A percentile compares a stretch with the other conserved stretches of the same genome.
Evolutionary conservation across 768 basidiomycete genomes (phyloP).

Genomic region (Mycena floridula): DNA sequence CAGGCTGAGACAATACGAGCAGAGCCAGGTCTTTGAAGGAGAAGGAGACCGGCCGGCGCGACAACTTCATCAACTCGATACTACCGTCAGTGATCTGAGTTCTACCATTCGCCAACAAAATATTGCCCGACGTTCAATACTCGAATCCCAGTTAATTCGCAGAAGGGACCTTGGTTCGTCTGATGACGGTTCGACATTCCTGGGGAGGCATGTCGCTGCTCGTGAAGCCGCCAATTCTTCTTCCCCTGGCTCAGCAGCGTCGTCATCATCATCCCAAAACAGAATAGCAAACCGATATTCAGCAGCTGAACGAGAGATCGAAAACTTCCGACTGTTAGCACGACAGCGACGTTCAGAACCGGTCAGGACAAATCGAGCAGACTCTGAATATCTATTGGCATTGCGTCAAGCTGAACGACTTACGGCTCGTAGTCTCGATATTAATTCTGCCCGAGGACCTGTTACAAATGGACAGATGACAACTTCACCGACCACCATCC

Average conservation of each 20-base stretch:
- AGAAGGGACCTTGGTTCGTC: slow-evolving; percentile 15
- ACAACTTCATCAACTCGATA: background rate
- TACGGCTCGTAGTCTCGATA: slow-evolving; percentile 14
- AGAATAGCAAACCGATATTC: too few species aligned
- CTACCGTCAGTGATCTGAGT: slow-evolving; percentile 7
- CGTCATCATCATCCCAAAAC: too few species aligned
- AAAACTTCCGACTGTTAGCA: slow-evolving; percentile 12
- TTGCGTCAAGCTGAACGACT: too few species aligned
- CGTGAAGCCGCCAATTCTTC: slow-evolving; percentile 26
- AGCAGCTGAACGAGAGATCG: slow-evolving; percentile 19
- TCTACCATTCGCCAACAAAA: slow-evolving; percentile 12
- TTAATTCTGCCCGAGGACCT: background rate
- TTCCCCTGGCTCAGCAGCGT: slow-evolving; percentile 3
- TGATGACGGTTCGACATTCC: slow-evolving; percentile 30
- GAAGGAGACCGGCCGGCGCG: background rate
- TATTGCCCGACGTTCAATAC: slow-evolving; percentile 18
- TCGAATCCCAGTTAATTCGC: slow-evolving; percentile 19
- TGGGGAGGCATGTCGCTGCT: slow-evolving; percentile 35
- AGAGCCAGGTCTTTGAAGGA: slow-evolving; percentile 1
- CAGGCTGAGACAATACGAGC: slow-evolving; percentile 6
- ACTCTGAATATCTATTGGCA: too few species aligned
- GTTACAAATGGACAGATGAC: too few species aligned
- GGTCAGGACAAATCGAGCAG: slow-evolving; percentile 1
- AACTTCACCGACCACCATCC: background rate
- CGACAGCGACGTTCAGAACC: slow-evolving; percentile 21